A percentile compares a stretch with the other conserved stretches of the same genome.
Conservation (phyloP, 2,329 filamentous ascomycete species). For the Fusarium verticillioides region DNA sequence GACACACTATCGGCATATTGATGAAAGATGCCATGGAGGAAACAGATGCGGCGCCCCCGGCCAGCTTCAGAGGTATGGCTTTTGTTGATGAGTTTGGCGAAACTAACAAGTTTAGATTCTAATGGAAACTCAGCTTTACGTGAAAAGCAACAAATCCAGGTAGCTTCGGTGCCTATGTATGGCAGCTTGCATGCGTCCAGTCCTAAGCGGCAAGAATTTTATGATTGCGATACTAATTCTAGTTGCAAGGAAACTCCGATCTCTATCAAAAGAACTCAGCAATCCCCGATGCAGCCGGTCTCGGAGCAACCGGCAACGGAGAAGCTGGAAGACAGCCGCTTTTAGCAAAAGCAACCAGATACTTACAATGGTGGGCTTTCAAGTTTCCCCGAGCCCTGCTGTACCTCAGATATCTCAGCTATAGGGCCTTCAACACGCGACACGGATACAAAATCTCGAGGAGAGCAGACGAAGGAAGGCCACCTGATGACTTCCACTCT, state of each 20-base stretch:
- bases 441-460: neutral
- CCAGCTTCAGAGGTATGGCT: neutral
- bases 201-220: neutral
- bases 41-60: neutral
- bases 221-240: neutral
- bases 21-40: slow-evolving; percentile 33
- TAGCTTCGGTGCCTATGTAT: neutral
- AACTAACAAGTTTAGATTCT: neutral
- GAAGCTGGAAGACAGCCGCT: neutral
- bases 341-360: slow-evolving; percentile 16
- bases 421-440: neutral
- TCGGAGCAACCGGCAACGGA: neutral
- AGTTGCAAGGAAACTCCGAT: neutral
- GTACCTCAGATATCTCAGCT: slow-evolving; percentile 8
- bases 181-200: neutral
- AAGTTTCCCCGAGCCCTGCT: neutral
- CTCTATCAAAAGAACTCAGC: neutral
- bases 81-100: neutral
- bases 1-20: slow-evolving; percentile 43
- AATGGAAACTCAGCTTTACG: neutral
- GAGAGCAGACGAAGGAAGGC: neutral
- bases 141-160: neutral
- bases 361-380: neutral
- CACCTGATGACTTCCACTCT: neutral
- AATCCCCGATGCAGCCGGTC: slow-evolving; percentile 17